A percentile compares a stretch with the other conserved stretches of the same genome.
These are phyloP conservation scores for Talaromyces sp. DNA, from an alignment of 2,329 filamentous ascomycete species.

Conservation along the genomic window DNA sequence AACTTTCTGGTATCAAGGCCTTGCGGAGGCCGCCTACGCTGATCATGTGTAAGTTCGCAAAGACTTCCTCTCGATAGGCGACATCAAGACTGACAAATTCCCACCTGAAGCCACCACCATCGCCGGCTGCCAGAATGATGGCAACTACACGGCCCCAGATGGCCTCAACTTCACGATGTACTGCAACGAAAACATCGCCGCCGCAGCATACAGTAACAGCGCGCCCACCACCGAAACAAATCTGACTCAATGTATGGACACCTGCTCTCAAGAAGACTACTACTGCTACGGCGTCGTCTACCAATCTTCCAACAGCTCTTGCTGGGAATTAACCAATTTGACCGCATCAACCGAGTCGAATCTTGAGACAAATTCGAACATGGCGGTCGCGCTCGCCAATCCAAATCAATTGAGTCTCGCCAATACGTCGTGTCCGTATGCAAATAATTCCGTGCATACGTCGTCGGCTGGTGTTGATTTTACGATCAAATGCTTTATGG, in stretches of 20 bases:
- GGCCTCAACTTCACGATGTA: constrained; percentile 16
- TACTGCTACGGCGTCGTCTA: constrained; percentile 11
- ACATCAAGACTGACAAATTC: neutral
- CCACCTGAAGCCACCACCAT: neutral
- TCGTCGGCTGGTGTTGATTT: constrained; percentile 10
- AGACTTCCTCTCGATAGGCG: neutral
- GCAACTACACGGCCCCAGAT: constrained; percentile 13
- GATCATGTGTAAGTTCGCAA: neutral
- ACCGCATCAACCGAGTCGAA: neutral
- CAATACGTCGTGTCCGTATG: constrained; percentile 12
- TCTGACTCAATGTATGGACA: constrained; percentile 6
- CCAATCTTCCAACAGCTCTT: constrained; percentile 16
- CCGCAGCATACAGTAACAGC: neutral
- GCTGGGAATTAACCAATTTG: constrained; percentile 10
- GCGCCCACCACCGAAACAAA: constrained; percentile 10
- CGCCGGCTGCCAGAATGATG: constrained; percentile 5
- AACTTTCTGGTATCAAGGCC: neutral
- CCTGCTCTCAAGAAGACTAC: constrained; percentile 1
- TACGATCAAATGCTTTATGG: constrained; percentile 7
- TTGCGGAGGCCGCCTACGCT: neutral
- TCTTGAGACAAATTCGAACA: neutral
- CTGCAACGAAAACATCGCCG: constrained; percentile 12
- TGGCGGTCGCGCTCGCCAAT: neutral
- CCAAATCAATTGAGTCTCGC: neutral
- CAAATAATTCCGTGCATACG: neutral